Conservation (phyloP, 306 rosid species). For the Sechiopsis laciniata region DNA sequence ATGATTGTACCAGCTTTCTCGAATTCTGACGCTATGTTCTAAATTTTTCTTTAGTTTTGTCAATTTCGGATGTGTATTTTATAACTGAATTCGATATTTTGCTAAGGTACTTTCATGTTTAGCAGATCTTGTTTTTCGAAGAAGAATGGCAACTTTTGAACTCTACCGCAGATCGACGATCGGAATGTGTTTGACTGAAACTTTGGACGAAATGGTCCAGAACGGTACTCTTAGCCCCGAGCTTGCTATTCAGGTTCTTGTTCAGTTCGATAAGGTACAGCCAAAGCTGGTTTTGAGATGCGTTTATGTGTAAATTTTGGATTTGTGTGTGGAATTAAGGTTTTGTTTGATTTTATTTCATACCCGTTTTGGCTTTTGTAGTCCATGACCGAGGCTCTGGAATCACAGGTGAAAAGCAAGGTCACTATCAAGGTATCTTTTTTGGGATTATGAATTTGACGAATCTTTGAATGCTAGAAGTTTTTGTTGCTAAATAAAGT, state of each 20-base stretch:
- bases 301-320: neutral
- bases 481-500: too few species aligned
- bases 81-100: neutral
- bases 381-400: constrained; percentile 95
- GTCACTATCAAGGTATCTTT: constrained; percentile 65
- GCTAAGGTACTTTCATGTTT: neutral
- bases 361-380: constrained; percentile 23
- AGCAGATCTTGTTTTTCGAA: constrained; percentile 42
- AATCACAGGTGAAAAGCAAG: constrained; percentile 78
- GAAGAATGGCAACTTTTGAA: constrained; percentile 80
- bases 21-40: neutral
- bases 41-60: neutral
- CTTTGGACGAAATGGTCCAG: constrained; percentile 91
- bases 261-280: constrained; percentile 85
- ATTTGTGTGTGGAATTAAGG: constrained; percentile 8
- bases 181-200: constrained; percentile 83
- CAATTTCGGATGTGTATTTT: neutral
- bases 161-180: constrained; percentile 83
- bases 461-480: neutral
- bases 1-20: constrained; percentile 10
- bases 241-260: constrained; percentile 89
- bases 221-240: constrained; percentile 81
- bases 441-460: neutral
- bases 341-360: constrained; percentile 5
- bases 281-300: neutral